These are phyloP conservation scores for Penicillium thymicola DNA, from an alignment of 2,329 filamentous ascomycete species.

Conservation along the genomic window DNA sequence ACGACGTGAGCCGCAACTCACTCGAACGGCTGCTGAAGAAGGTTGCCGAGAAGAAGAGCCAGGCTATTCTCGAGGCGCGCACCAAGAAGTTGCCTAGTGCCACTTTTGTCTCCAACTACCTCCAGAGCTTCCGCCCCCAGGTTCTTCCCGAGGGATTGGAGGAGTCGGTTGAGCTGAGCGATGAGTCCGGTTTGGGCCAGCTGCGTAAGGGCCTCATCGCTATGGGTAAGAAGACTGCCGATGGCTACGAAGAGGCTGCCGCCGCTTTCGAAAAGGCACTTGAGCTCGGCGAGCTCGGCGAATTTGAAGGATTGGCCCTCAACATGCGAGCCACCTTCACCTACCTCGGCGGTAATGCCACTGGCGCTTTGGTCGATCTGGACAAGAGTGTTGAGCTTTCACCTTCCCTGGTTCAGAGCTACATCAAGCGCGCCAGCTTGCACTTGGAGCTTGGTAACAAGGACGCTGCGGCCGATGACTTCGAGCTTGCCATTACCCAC, in stretches of 20 bases:
- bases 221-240: slow-evolving; percentile 80
- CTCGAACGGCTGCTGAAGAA: slow-evolving; percentile 95
- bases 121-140: slow-evolving; percentile 93
- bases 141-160: slow-evolving; percentile 77
- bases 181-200: slow-evolving; percentile 78
- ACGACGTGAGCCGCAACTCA: slow-evolving; percentile 79
- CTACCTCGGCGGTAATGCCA: slow-evolving; percentile 85
- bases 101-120: slow-evolving; percentile 96
- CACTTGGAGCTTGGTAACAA: slow-evolving; percentile 89
- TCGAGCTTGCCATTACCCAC: slow-evolving; percentile 77
- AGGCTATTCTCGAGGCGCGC: slow-evolving; percentile 77
- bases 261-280: slow-evolving; percentile 83
- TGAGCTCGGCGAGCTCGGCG: slow-evolving; percentile 73
- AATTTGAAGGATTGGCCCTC: slow-evolving; percentile 85
- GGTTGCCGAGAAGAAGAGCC: slow-evolving; percentile 91
- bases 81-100: slow-evolving; percentile 86
- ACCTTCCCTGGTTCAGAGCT: slow-evolving; percentile 85
- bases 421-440: slow-evolving; percentile 98
- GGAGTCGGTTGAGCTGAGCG: slow-evolving; percentile 71
- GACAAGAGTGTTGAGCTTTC: slow-evolving; percentile 92
- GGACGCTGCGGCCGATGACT: slow-evolving; percentile 82
- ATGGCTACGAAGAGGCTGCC: slow-evolving; percentile 87
- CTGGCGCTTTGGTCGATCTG: slow-evolving; percentile 76
- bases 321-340: slow-evolving; percentile 97
- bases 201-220: slow-evolving; percentile 78